phyloP scores from a whole-genome alignment of 805 yeast species.

The Zygosaccharomyces kombuchaensis region DNA sequence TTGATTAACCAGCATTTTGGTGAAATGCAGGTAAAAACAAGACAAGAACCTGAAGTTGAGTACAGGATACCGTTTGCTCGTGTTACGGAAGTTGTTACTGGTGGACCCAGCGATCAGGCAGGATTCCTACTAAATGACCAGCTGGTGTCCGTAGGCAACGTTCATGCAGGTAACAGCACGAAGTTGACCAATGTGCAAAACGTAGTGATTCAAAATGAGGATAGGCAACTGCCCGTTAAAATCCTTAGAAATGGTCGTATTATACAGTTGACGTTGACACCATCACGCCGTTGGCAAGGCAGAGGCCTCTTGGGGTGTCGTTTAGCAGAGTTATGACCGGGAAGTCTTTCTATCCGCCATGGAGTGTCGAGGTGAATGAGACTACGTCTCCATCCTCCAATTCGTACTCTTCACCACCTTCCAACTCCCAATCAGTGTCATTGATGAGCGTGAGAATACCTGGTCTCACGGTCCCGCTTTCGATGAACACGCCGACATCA shows the following conservation, averaged over 20 bases:
- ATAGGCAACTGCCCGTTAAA: slow-evolving; percentile 24
- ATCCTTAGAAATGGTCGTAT: slow-evolving; percentile 33
- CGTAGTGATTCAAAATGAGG: slow-evolving; percentile 40
- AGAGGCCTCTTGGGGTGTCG: slow-evolving; percentile 67
- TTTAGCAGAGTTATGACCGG: slow-evolving; percentile 39
- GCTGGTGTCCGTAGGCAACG: slow-evolving; percentile 49
- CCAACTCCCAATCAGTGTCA: slow-evolving; percentile 96
- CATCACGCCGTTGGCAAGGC: slow-evolving; percentile 58
- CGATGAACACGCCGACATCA: slow-evolving; percentile 71
- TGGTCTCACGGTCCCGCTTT: slow-evolving; percentile 79
- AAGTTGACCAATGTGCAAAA: slow-evolving; percentile 43
- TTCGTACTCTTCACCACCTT: slow-evolving; percentile 80
- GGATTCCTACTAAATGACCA: slow-evolving; percentile 56
- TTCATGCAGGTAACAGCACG: slow-evolving; percentile 54
- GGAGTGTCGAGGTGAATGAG: slow-evolving; percentile 88
- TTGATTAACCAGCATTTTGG: slow-evolving; percentile 45
- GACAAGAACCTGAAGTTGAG: slow-evolving; percentile 2
- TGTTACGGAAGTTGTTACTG: slow-evolving; percentile 45
- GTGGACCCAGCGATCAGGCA: slow-evolving; percentile 54
- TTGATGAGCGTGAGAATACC: slow-evolving; percentile 89
- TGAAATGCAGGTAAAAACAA: slow-evolving; percentile 7
- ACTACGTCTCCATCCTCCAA: slow-evolving; percentile 71
- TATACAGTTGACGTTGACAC: slow-evolving; percentile 37
- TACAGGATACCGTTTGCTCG: slow-evolving; percentile 50
- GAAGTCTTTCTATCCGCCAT: slow-evolving; percentile 64